A percentile compares a stretch with the other conserved stretches of the same genome.
These are phyloP conservation scores for Boletellus sp. DNA, from an alignment of 768 basidiomycete genomes.

Conservation along the genomic window DNA sequence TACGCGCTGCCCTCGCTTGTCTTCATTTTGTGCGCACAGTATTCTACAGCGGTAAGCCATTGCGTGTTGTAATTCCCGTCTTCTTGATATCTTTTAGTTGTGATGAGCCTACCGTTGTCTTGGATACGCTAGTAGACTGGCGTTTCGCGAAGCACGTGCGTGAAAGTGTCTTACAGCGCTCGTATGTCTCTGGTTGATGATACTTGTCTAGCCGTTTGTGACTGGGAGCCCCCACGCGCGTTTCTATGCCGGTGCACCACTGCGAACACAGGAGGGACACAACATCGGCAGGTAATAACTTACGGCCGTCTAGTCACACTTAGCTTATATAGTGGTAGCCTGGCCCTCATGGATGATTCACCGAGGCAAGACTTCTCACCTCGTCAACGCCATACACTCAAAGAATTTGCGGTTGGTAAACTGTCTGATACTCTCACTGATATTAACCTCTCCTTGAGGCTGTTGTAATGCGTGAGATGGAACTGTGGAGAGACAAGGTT, in stretches of 20 bases:
- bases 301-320: background rate
- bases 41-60: constrained; percentile 66
- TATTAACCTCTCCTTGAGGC: constrained; percentile 38
- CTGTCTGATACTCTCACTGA: background rate
- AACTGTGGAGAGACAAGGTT: constrained; percentile 92
- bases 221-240: constrained; percentile 62
- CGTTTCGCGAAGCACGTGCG: constrained; percentile 80
- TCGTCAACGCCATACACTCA: constrained; percentile 84
- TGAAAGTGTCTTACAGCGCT: constrained; percentile 1
- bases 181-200: background rate
- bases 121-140: constrained; percentile 83
- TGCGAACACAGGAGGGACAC: constrained; percentile 85
- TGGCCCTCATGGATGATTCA: constrained; percentile 81
- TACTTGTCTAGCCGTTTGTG: constrained; percentile 59
- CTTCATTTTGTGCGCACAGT: constrained; percentile 80
- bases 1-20: constrained; percentile 47
- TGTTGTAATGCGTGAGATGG: constrained; percentile 92
- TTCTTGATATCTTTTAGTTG: constrained; percentile 41
- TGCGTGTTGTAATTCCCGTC: background rate
- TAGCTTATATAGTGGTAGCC: constrained; percentile 35
- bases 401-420: constrained; percentile 77
- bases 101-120: constrained; percentile 83
- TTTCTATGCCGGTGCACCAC: constrained; percentile 90
- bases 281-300: constrained; percentile 78
- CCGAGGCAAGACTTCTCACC: constrained; percentile 85